Conservation (phyloP, 805 yeast species). For the Yamadazyma endophytica region DNA sequence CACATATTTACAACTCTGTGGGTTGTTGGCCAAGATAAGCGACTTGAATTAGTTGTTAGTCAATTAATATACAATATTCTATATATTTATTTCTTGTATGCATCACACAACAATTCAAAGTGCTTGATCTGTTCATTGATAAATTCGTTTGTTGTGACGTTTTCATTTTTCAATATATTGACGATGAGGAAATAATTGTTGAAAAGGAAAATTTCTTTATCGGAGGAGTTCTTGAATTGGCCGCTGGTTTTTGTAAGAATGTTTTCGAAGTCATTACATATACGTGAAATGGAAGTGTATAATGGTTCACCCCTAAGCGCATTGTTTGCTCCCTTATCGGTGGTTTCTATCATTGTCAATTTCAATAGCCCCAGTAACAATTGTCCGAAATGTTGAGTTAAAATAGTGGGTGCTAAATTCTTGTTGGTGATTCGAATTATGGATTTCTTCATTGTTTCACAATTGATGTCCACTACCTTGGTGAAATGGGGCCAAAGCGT, state of each 20-base stretch:
- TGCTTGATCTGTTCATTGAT: constrained; percentile 35
- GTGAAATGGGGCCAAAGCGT: constrained; percentile 86
- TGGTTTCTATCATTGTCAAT: constrained; percentile 25
- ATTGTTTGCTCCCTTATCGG: constrained; percentile 13
- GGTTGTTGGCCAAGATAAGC: constrained; percentile 64
- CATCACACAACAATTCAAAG: constrained; percentile 36
- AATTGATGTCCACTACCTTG: constrained; percentile 68
- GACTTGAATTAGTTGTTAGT: constrained; percentile 17
- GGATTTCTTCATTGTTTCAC: constrained; percentile 59
- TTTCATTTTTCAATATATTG: constrained; percentile 48
- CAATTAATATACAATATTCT: constrained; percentile 1
- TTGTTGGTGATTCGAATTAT: constrained; percentile 11
- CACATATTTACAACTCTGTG: constrained; percentile 79
- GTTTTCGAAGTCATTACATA: constrained; percentile 78
- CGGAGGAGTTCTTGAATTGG: constrained; percentile 35
- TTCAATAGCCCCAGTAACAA: constrained; percentile 67
- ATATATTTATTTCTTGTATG: constrained; percentile 21
- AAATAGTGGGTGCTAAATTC: constrained; percentile 42
- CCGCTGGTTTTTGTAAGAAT: constrained; percentile 63
- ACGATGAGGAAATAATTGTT: constrained; percentile 64
- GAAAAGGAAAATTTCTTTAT: constrained; percentile 67
- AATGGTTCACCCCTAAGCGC: constrained; percentile 61
- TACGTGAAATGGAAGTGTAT: constrained; percentile 59
- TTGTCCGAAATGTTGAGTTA: constrained; percentile 79
- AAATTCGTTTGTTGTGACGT: constrained; percentile 18